These are phyloP conservation scores for Oryza coarctata DNA, from an alignment of 176 grass and related monocot species.

Conservation along the genomic window DNA sequence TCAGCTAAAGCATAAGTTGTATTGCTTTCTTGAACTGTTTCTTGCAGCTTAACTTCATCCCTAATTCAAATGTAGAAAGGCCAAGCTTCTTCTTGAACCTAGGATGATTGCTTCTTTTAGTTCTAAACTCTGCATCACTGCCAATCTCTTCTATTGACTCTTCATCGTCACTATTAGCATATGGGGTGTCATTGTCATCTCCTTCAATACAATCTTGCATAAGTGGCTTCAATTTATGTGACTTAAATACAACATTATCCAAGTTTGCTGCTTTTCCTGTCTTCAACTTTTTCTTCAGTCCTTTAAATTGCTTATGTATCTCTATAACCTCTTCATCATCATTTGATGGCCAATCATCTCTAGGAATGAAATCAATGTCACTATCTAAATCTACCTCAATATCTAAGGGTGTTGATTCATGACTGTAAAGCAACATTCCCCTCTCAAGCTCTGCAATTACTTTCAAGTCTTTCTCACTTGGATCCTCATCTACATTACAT, in stretches of 20 bases:
- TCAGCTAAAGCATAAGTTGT: not conserved
- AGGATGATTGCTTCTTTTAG: not conserved
- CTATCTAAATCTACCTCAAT: too few relatives aligned
- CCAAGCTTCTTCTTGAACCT: not conserved
- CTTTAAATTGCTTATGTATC: too few relatives aligned
- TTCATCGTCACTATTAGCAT: not conserved
- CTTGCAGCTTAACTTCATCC: not conserved
- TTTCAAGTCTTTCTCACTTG: too few relatives aligned
- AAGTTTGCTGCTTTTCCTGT: not conserved
- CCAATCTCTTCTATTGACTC: not conserved
- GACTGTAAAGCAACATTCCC: too few relatives aligned
- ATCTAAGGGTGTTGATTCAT: too few relatives aligned
- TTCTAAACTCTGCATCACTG: not conserved
- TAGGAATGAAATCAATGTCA: too few relatives aligned
- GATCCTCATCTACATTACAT: too few relatives aligned
- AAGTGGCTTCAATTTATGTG: fast-evolving
- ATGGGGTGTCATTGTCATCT: not conserved
- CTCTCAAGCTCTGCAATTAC: too few relatives aligned
- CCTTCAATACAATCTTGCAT: not conserved
- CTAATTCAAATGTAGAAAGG: not conserved
- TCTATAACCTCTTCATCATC: too few relatives aligned
- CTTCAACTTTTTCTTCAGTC: not conserved
- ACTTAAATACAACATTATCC: not conserved
- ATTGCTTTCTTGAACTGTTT: not conserved
- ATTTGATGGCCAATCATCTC: too few relatives aligned